Evolutionary conservation across 1,139 yeast species (phyloP), one percentile per base, ranked within the genome.

Genomic region (Hanseniaspora sp.): DNA sequence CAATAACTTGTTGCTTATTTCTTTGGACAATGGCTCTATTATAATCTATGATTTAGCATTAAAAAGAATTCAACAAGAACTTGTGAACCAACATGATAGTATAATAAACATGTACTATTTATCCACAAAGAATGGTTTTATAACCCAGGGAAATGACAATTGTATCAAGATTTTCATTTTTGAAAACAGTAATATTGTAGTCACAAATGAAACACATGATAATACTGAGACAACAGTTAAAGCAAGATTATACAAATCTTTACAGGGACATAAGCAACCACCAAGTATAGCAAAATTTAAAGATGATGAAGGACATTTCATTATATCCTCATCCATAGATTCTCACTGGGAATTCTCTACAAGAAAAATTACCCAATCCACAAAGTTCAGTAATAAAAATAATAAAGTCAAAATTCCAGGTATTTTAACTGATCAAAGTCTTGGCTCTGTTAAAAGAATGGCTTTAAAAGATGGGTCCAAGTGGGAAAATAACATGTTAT

Each of bases 231-330:
- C 87, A 35, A 82, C 83, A 6, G 79, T 94, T 7, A 95, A 97
- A 0, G 98, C 98, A 42, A 82, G 98, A 65, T 81, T 83, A 58
- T 74, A 94, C 62, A 80, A 98, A 67, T 85, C 95, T 0, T 79
- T 98, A 66, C 97, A 97, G 62, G 99, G 99, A 13, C 98, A 94
- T 67, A 81, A 96, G 3, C 84, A 87, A 28, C 96, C 98, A 7
- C 95, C 98, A 3, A 74, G 84, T 0, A 70, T 80, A 12, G 81
- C 94, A 49, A 73, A 75, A 39, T 94, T 92, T 67, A 87, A 95
- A 3, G 85, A 86, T 61, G 78, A 80, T 18, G 82, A 79, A 58
- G 81, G 95, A 0, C 98, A 94, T 68, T 86, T 81, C 68, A 67
- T 94, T 35, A 75, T 86, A 56, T 86, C 96, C 59, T 95, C 95